Conservation (phyloP, 2,329 filamentous ascomycete genomes). For the Zymoseptoria ardabiliae region DNA sequence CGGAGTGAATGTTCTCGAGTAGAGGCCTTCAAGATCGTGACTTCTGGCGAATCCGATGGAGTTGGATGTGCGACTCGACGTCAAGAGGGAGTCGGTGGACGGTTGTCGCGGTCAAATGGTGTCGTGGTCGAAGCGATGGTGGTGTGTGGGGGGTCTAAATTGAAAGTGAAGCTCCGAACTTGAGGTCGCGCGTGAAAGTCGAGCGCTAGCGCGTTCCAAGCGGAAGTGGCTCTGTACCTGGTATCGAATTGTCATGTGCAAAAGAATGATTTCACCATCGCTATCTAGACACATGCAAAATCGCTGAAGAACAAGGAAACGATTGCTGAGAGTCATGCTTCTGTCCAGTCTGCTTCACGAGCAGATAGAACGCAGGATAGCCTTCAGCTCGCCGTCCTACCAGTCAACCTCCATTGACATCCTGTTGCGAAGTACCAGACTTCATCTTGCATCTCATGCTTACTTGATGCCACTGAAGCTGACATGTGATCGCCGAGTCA, state of each 20-base stretch:
- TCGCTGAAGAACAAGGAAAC: not conserved
- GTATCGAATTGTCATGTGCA: not conserved
- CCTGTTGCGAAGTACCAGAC: too few species aligned
- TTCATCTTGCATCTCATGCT: too few species aligned
- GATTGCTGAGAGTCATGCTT: too few species aligned
- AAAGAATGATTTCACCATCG: not conserved
- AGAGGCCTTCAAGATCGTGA: not conserved
- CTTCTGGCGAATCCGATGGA: not conserved
- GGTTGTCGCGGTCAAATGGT: not conserved
- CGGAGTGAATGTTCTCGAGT: not conserved
- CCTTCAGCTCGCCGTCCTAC: too few species aligned
- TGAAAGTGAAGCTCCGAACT: not conserved
- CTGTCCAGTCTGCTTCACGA: not conserved
- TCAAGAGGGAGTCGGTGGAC: not conserved
- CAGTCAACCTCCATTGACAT: too few species aligned
- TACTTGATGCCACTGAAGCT: too few species aligned
- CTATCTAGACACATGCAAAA: not conserved
- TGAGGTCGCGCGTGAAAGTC: not conserved
- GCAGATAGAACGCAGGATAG: not conserved
- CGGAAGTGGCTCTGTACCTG: not conserved
- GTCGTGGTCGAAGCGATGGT: not conserved
- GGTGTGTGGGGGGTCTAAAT: not conserved
- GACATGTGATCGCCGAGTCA: too few species aligned
- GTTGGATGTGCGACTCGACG: not conserved
- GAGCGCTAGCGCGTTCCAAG: not conserved